Evolutionary conservation across 2,329 filamentous ascomycete genomes (phyloP).

Genomic region (Ophiocordyceps australis): DNA sequence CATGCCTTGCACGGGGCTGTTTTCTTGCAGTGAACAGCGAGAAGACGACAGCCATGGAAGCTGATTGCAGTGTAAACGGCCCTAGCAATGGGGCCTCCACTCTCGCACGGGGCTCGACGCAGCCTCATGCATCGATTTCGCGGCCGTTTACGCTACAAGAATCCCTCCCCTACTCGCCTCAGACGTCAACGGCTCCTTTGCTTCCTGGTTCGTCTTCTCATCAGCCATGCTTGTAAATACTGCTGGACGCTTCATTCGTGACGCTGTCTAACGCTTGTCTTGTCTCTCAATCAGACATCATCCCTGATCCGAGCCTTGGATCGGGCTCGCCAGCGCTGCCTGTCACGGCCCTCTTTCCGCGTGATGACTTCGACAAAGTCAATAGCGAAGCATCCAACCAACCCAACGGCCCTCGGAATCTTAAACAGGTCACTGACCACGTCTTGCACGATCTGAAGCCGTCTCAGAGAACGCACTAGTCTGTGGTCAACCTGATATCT

Average conservation of each 20-base stretch:
- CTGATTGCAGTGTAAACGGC: conserved; percentile 11
- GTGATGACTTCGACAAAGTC: conserved; percentile 43
- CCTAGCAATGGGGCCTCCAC: conserved; percentile 14
- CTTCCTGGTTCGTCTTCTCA: conserved; percentile 53
- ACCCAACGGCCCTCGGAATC: conserved; percentile 39
- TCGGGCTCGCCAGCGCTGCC: conserved; percentile 32
- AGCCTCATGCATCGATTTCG: conserved; percentile 9
- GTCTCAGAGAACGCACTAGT: conserved; percentile 55
- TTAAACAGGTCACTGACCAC: conserved; percentile 56
- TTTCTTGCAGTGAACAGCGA: conserved; percentile 9
- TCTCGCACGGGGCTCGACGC: conserved; percentile 6
- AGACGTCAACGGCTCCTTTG: conserved; percentile 65
- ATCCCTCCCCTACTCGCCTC: conserved; percentile 65
- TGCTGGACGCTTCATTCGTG: too few relatives aligned
- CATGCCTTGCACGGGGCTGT: conserved; percentile 11
- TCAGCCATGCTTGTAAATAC: too few relatives aligned
- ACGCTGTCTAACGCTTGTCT: too few relatives aligned
- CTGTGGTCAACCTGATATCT: conserved; percentile 8
- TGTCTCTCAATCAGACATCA: conserved; percentile 29
- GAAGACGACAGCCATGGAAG: conserved; percentile 13
- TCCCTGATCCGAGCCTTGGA: conserved; percentile 45
- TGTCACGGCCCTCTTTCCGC: conserved; percentile 30
- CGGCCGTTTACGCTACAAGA: conserved; percentile 50
- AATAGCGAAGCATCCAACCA: conserved; percentile 49
- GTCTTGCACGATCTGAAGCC: conserved; percentile 57